These are phyloP conservation scores for Dictyophora rubrovolvata DNA, from an alignment of 768 basidiomycete species.

Conservation along the genomic window DNA sequence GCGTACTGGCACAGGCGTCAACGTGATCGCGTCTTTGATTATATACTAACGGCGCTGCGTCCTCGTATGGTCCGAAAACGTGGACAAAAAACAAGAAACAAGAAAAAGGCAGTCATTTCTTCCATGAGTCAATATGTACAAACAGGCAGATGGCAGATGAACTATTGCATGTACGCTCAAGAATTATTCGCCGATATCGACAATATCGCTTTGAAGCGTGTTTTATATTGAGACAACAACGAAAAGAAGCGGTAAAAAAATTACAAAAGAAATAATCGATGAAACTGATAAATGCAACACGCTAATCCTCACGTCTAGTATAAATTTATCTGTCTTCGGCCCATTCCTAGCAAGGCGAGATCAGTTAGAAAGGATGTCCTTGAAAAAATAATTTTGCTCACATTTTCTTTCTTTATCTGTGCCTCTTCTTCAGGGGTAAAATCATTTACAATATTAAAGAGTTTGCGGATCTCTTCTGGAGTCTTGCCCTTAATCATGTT, in stretches of 20 bases:
- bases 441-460: conserved; percentile 96
- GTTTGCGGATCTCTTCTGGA: conserved; percentile 96
- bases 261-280: neutral
- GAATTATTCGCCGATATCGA: no score
- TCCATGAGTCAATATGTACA: no score
- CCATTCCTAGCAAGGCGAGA: conserved; percentile 58
- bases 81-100: no score
- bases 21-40: no score
- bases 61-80: no score
- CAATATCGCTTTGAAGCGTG: neutral
- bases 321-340: conserved; percentile 84
- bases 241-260: neutral
- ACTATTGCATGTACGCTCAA: no score
- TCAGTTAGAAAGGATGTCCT: neutral
- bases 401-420: conserved; percentile 99
- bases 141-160: no score
- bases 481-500: conserved; percentile 99
- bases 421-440: conserved; percentile 99
- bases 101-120: no score
- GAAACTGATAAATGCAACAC: neutral
- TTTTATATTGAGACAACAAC: neutral
- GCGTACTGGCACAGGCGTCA: neutral
- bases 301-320: neutral
- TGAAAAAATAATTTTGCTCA: conserved; percentile 30
- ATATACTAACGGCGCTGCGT: no score